Evolutionary conservation across 768 basidiomycete genomes (phyloP).

Genomic region (Leccinum longicurvipes): DNA sequence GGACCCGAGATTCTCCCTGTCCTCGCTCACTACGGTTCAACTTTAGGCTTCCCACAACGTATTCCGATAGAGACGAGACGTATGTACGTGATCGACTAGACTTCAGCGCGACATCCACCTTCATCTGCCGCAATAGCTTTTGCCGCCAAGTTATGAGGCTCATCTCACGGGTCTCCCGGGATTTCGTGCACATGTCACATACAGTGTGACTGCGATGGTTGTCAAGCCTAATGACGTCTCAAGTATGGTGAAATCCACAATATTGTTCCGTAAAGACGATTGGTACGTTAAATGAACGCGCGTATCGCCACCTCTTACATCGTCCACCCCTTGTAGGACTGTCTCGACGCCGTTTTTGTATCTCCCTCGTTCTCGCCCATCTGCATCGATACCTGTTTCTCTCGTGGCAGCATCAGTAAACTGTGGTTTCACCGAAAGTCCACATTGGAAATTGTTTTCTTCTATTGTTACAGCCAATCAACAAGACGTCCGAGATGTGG

Average conservation of each 20-base stretch:
- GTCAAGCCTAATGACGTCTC: constrained; percentile 43
- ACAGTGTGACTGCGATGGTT: constrained; percentile 53
- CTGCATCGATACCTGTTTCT: constrained; percentile 47
- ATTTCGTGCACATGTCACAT: constrained; percentile 63
- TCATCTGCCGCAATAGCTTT: constrained; percentile 39
- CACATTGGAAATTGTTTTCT: constrained; percentile 51
- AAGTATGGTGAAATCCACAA: constrained; percentile 48
- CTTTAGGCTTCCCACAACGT: constrained; percentile 55
- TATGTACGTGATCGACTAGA: constrained; percentile 47
- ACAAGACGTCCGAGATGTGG: constrained; percentile 38
- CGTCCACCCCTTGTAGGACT: constrained; percentile 33
- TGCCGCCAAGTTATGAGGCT: constrained; percentile 69
- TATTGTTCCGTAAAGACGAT: constrained; percentile 48
- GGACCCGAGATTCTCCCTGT: constrained; percentile 39
- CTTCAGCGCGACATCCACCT: neutral
- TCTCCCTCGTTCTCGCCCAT: constrained; percentile 62
- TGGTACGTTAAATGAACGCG: constrained; percentile 39
- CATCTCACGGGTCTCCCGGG: constrained; percentile 71
- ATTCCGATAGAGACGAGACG: constrained; percentile 49
- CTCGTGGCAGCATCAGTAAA: constrained; percentile 28
- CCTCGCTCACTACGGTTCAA: constrained; percentile 53
- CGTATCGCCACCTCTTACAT: neutral
- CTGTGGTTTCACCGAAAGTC: constrained; percentile 41
- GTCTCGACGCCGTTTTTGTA: constrained; percentile 64
- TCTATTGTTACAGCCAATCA: constrained; percentile 39